These are phyloP conservation scores for Lunularia cruciata DNA, from an alignment of 225 moss, liverwort and hornwort species.

Conservation along the genomic window DNA sequence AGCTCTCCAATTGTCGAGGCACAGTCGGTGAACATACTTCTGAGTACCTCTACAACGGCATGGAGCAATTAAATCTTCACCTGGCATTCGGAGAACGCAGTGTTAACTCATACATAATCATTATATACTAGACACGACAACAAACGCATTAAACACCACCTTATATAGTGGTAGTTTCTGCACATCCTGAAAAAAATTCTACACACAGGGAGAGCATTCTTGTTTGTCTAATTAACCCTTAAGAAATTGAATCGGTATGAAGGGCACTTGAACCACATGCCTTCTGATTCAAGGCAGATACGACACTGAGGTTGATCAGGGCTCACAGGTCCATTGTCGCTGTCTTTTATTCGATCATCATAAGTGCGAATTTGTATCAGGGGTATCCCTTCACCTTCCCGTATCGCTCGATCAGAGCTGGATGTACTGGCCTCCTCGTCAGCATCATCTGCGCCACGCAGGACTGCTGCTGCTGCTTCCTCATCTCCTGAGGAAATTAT, in stretches of 20 bases:
- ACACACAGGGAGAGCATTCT: neutral
- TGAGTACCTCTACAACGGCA: slow-evolving; percentile 88
- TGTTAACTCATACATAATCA: neutral
- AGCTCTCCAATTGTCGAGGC: slow-evolving; percentile 91
- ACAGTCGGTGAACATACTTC: slow-evolving; percentile 80
- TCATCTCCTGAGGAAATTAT: slow-evolving; percentile 15
- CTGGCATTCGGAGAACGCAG: slow-evolving; percentile 32
- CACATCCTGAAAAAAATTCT: neutral
- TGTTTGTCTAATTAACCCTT: neutral
- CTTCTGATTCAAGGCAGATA: slow-evolving; percentile 81
- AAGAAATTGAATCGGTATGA: neutral
- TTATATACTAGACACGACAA: too few species aligned
- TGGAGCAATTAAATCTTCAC: slow-evolving; percentile 81
- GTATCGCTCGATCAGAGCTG: slow-evolving; percentile 4
- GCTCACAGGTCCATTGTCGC: slow-evolving; percentile 51
- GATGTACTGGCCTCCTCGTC: slow-evolving; percentile 37
- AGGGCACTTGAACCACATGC: slow-evolving; percentile 28
- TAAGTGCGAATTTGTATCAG: slow-evolving; percentile 52
- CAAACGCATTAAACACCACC: too few species aligned
- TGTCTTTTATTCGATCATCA: slow-evolving; percentile 40
- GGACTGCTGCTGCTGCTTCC: slow-evolving; percentile 1
- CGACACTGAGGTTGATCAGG: slow-evolving; percentile 81
- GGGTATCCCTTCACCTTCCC: slow-evolving; percentile 56
- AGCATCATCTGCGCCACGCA: neutral
- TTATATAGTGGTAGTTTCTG: too few species aligned